Conservation (phyloP, 768 basidiomycete genomes). For the Tylopilus sp. region DNA sequence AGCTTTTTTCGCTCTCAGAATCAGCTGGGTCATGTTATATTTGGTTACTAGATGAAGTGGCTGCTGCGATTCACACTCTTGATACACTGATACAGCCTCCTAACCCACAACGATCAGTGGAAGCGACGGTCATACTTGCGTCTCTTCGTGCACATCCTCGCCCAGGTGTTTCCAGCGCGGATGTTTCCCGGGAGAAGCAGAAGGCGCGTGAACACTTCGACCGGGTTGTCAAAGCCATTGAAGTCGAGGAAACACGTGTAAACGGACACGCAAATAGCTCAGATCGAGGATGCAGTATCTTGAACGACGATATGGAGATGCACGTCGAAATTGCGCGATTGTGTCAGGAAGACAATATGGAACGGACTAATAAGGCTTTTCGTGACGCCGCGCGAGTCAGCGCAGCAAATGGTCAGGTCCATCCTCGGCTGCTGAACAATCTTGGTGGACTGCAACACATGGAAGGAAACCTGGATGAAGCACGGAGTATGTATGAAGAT, state of each 20-base stretch:
- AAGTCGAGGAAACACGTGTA: conserved; percentile 52
- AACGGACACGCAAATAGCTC: conserved; percentile 35
- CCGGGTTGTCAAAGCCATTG: conserved; percentile 62
- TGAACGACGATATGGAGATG: conserved; percentile 81
- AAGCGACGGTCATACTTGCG: conserved; percentile 87
- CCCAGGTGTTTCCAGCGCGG: conserved; percentile 72
- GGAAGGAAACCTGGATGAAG: conserved; percentile 55
- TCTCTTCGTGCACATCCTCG: conserved; percentile 82
- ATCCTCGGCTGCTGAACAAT: conserved; percentile 78
- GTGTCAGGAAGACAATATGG: conserved; percentile 80
- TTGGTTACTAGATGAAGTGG: conserved; percentile 61
- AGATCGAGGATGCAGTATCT: conserved; percentile 44
- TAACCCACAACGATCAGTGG: conserved; percentile 62
- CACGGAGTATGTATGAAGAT: conserved; percentile 65
- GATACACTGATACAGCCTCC: conserved; percentile 72
- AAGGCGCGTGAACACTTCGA: conserved; percentile 84
- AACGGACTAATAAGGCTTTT: conserved; percentile 69
- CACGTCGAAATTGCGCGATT: conserved; percentile 86
- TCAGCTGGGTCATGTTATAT: neutral
- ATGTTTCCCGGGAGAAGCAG: conserved; percentile 64
- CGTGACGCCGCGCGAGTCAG: conserved; percentile 69
- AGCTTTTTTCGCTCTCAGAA: conserved; percentile 9
- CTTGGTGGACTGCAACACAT: conserved; percentile 72
- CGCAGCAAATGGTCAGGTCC: conserved; percentile 45
- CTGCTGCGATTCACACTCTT: conserved; percentile 81